Evolutionary conservation across 148 eudicot species (phyloP).

Genomic region (Suaeda aralocaspica): DNA sequence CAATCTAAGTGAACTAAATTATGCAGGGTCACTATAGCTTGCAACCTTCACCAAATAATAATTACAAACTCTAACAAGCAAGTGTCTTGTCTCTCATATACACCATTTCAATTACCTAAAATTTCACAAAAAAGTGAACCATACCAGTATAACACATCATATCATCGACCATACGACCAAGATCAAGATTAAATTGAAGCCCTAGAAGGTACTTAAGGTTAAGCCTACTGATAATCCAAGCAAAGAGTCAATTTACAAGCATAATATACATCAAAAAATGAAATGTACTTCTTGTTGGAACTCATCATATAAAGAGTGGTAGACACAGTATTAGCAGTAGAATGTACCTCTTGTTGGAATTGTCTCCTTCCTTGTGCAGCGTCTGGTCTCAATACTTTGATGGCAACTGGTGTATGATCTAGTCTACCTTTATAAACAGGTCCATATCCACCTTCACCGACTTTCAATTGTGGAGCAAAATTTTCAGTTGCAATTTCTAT

Average conservation of each 20-base stretch:
- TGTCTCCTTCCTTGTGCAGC: conserved; percentile 80
- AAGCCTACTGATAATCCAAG: background rate
- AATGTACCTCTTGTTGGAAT: conserved; percentile 59
- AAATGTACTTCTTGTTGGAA: too few species aligned
- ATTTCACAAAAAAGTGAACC: background rate
- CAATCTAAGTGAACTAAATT: background rate
- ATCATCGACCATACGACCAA: background rate
- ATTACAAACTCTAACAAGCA: background rate
- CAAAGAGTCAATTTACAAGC: background rate
- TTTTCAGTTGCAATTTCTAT: conserved; percentile 61
- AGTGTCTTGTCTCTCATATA: background rate
- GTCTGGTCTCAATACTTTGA: conserved; percentile 70
- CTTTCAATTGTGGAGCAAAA: conserved; percentile 41
- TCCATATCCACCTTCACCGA: conserved; percentile 96
- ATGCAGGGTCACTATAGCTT: background rate
- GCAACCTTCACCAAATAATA: background rate
- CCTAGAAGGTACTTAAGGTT: background rate
- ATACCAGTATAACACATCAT: background rate
- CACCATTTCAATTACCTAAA: background rate
- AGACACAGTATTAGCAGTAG: too few species aligned
- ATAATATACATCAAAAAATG: too few species aligned
- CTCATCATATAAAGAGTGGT: too few species aligned
- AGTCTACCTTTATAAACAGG: conserved; percentile 71
- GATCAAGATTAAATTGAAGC: background rate
- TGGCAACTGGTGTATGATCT: conserved; percentile 87